phyloP scores from a whole-genome alignment of 2,329 filamentous ascomycete genomes.

The Penicillium italicum region DNA sequence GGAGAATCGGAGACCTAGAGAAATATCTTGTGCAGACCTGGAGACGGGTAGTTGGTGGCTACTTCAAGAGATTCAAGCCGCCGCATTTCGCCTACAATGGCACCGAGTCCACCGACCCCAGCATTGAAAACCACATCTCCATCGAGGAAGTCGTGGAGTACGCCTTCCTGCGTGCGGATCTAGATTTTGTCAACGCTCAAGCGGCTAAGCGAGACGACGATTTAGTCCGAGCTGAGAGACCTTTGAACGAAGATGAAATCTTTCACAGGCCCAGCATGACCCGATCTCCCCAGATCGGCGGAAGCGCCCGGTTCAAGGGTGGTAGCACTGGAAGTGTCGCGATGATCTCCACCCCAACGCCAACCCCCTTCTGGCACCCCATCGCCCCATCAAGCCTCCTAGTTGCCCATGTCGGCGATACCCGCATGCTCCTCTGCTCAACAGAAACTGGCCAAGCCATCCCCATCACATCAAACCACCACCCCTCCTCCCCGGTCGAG shows the following conservation, averaged over 20 bases:
- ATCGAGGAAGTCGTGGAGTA: slow-evolving; percentile 68
- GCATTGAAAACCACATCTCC: slow-evolving; percentile 37
- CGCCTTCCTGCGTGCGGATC: slow-evolving; percentile 87
- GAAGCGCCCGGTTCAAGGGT: slow-evolving; percentile 76
- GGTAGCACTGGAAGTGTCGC: slow-evolving; percentile 89
- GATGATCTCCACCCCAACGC: slow-evolving; percentile 86
- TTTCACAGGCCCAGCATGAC: slow-evolving; percentile 60
- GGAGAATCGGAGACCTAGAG: slow-evolving; percentile 66
- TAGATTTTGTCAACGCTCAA: slow-evolving; percentile 90
- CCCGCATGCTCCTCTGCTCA: slow-evolving; percentile 82
- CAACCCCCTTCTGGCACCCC: slow-evolving; percentile 93
- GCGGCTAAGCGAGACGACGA: slow-evolving; percentile 76
- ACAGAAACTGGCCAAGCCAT: slow-evolving; percentile 76
- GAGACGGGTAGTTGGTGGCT: slow-evolving; percentile 82
- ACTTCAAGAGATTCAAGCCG: slow-evolving; percentile 87
- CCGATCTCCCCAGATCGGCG: slow-evolving; percentile 59
- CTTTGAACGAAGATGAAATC: slow-evolving; percentile 81
- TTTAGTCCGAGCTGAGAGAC: slow-evolving; percentile 65
- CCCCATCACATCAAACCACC: slow-evolving; percentile 85
- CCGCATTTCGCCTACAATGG: slow-evolving; percentile 62
- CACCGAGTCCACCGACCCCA: slow-evolving; percentile 12
- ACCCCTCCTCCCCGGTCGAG: slow-evolving; percentile 83
- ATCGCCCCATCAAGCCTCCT: slow-evolving; percentile 77
- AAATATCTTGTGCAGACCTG: slow-evolving; percentile 70
- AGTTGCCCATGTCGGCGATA: slow-evolving; percentile 90